Evolutionary conservation across 1,139 yeast species (phyloP), one percentile per base, ranked within the genome.

Genomic region (Blastobotrys capitulatus): DNA sequence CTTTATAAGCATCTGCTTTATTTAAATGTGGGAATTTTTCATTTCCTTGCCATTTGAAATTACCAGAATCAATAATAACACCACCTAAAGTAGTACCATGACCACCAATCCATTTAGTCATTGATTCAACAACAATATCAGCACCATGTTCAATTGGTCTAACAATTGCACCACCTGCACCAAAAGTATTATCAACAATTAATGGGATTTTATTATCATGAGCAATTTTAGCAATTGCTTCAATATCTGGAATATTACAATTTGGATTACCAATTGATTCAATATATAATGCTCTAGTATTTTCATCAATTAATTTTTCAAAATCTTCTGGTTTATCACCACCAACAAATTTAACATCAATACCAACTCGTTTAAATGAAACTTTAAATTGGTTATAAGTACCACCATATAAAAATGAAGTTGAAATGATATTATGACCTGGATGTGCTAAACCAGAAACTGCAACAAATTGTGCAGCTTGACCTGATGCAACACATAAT

Each of bases 71-170:
- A 48, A 92, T 77, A 57, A 92, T 77, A 48, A 83, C 87, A 73
- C 98, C 98, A 48, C 87, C 97, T 68, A 92, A 83, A 47, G 97
- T 86, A 53, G 89, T 89, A 65, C 97, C 97, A 67, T 90, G 97
- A 54, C 97, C 98, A 58, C 96, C 96, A 60, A 92, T 89, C 96
- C 97, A 92, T 71, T 92, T 92, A 51, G 97, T 92, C 49, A 97
- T 96, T 51, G 97, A 89, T 70, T 90, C 96, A 25, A 78, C 75
- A 32, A 80, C 78, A 55, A 88, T 84, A 65, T 88, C 95, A 40
- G 88, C 97, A 58, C 97, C 97, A 62, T 79, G 86, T 55, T 84
- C 86, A 59, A 92, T 70, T 56, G 98, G 98, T 61, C 79, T 82
- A 54, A 88, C 78, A 61, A 86, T 78, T 75, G 72, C 89, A 46